Percentiles rank a stretch among this genome's conserved stretches.
Conservation (phyloP, 2,329 filamentous ascomycete genomes). For the Paracamarosporium sp. region DNA sequence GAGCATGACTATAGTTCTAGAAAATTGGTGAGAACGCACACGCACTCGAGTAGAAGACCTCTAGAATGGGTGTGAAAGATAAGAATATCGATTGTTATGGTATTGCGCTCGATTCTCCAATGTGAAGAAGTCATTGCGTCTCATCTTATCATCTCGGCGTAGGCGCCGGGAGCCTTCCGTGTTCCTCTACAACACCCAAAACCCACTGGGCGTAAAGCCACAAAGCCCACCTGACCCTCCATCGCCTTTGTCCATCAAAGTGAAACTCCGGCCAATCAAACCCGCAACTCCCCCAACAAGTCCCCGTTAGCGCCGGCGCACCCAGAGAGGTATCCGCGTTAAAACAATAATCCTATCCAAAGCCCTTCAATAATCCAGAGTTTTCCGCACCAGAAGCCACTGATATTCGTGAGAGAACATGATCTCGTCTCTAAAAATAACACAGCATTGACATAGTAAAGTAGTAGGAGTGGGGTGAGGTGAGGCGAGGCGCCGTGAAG, state of each 20-base stretch:
- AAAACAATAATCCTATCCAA: slow-evolving; percentile 17
- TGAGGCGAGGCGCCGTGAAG: slow-evolving; percentile 4
- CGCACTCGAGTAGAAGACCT: neutral
- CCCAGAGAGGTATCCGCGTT: slow-evolving; percentile 34
- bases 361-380: slow-evolving; percentile 18
- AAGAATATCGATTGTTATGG: slow-evolving; percentile 3
- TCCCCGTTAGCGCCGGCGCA: slow-evolving; percentile 32
- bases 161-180: slow-evolving; percentile 5
- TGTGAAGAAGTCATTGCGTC: neutral
- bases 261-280: slow-evolving; percentile 9
- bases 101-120: neutral
- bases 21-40: neutral
- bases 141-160: slow-evolving; percentile 12
- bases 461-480: slow-evolving; percentile 12
- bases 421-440: slow-evolving; percentile 34
- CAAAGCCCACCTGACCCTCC: neutral
- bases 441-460: slow-evolving; percentile 31
- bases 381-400: slow-evolving; percentile 35
- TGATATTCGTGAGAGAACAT: slow-evolving; percentile 36
- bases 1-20: slow-evolving; percentile 1
- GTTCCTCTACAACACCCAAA: slow-evolving; percentile 5
- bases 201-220: slow-evolving; percentile 2
- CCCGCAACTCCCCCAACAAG: slow-evolving; percentile 20
- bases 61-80: neutral
- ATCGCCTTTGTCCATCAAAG: slow-evolving; percentile 1